A percentile compares a stretch with the other conserved stretches of the same genome.
Evolutionary conservation across 2,329 filamentous ascomycete genomes (phyloP).

Genomic region (Xylariomycetidae sp.): DNA sequence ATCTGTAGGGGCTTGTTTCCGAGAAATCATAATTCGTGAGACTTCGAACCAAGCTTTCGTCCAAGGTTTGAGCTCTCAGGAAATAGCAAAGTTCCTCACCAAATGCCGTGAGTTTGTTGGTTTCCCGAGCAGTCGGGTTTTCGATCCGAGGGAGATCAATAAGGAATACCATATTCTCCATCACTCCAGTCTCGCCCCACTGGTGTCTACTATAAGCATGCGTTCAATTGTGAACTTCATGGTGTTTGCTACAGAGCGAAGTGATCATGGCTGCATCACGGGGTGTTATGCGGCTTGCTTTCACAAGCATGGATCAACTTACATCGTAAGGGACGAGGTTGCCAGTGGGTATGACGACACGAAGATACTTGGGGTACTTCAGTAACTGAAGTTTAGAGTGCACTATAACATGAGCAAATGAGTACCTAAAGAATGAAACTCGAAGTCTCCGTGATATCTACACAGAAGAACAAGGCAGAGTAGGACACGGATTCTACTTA

Average conservation of each 20-base stretch:
- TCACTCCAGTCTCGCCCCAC: constrained; percentile 78
- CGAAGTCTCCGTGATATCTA: no score
- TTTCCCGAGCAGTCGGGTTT: constrained; percentile 22
- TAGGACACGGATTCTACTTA: no score
- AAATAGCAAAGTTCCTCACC: constrained; percentile 68
- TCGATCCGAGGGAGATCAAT: constrained; percentile 74
- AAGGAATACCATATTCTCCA: constrained; percentile 91
- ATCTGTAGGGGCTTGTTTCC: constrained; percentile 65
- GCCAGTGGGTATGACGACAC: constrained; percentile 80
- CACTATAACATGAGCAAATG: no score
- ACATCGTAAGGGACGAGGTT: constrained; percentile 76
- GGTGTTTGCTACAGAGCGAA: no score
- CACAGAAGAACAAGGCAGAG: no score
- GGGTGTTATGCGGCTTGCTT: no score
- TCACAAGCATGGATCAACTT: no score
- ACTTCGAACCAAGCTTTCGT: constrained; percentile 60
- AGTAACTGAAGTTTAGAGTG: constrained; percentile 92
- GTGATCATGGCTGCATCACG: no score
- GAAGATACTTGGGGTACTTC: constrained; percentile 68
- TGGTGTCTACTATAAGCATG: constrained; percentile 3
- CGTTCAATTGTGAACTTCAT: no score
- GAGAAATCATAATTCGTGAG: constrained; percentile 78
- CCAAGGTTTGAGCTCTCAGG: constrained; percentile 60
- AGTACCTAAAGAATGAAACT: no score
- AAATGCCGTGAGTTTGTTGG: constrained; percentile 48